Base-by-base conservation (phyloP, 225 moss, liverwort and hornwort genomes). In the Polytrichum commune region DNA sequence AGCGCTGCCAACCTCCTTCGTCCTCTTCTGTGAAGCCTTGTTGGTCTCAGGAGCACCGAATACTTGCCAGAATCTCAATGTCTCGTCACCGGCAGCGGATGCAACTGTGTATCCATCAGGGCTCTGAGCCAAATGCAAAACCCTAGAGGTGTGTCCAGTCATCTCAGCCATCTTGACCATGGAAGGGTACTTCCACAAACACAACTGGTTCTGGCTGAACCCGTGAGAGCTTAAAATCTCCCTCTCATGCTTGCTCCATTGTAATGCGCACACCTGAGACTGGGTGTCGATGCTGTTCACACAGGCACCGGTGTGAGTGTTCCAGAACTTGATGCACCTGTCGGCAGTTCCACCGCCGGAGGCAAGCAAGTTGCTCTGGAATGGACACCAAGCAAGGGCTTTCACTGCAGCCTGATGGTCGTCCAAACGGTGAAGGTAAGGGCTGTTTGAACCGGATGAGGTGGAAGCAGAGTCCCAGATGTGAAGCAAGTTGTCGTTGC, bases 21-120 rank as follows among this genome's bases (percentile, higher is more conserved):
- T 71, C 64, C 69, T 79, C 60, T 32, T 73, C 69, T 84, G 79
- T 8, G 73, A 65, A n/a, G 69, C 73, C 66, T 78, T 83, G 65
- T 67, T 71, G 18, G 66, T 54, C 53, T 89, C 84, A 24, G 84
- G 85, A 2, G 86, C 75, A 2, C 86, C 88, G 53, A 82, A 92
- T 5, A 89, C 80, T 54, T 82, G 85, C 79, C 92, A 92, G 70
- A 90, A 92, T 46, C 87, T 75, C 26, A 90, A 71, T 7, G 81
- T 84, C 75, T 88, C 89, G 29, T 85, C 88, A 27, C 84, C 90
- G 18, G 92, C 89, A 46, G 85, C 94, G 18, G 90, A 87, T 7
- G 94, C 97, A 1, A 97, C 91, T 1, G 89, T 91, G 1, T 76
- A 85, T 56, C 97, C 94, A 69, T 80, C 97, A 0, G 97, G 97